Base-by-base conservation (phyloP, 306 rosid species). In the Rubus idaeus region DNA sequence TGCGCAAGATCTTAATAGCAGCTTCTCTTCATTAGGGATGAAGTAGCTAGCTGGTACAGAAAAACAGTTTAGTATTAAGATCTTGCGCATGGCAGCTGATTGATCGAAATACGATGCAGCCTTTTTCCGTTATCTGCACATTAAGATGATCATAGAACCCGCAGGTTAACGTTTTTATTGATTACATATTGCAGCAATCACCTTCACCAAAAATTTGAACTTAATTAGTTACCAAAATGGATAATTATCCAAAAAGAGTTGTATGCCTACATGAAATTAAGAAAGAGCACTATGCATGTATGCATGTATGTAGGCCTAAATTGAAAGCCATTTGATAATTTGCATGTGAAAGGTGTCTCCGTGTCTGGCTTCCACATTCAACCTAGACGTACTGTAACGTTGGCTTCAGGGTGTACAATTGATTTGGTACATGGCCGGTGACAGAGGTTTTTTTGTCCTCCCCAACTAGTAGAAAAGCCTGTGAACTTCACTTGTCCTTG, bases 401-500 rank as follows among this genome's bases (percentile, higher is more conserved):
- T 65, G 16, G 70, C 49, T 16, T 39, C 70, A 40, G 16, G 30
- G 16, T 63, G 13, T 65, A 65, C 68, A 37, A 0, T 7, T 40
- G 70, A 65, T 17, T 65, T 65, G 26, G 12, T 8, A 65, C 26
- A 16, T 18, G 9, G n/a, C 3, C 40, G 49, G n/a, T n/a, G n/a
- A n/a, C 70, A 40, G 70, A 18, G 14, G 42, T 63, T 2, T 39
- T 68, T 63, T 45, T 78, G 57, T 30, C 66, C 60, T 58, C 64
- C 55, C 39, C 1, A 70, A 23, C 23, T 37, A 70, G 71, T 58
- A 78, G 45, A 44, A 58, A 47, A 17, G 18, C 65, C 66, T 53
- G 65, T 71, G 50, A 71, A n/a, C 64, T 18, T 3, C 40, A 18
- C 75, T 52, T 37, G 76, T 72, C 75, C 65, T 13, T 53, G 64